Base-by-base conservation (phyloP, 345 rosid genomes). In the Anacardium occidentale region DNA sequence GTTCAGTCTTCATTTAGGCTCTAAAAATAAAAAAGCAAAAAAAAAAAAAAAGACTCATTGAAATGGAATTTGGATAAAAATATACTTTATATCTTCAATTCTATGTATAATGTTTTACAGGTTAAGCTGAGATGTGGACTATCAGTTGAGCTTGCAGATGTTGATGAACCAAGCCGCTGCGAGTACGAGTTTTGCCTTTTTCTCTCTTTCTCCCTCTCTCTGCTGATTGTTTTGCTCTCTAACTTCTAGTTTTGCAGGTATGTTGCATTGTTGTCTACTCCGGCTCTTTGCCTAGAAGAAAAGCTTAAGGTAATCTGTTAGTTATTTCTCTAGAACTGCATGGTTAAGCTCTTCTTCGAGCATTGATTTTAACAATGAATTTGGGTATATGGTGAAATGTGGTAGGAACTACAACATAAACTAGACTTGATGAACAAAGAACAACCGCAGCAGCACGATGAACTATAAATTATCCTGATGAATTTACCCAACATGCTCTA, bases 141-240 rank as follows among this genome's bases (percentile, higher is more conserved):
- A 83, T 85, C 84, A 32, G 87, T 83, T 52, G 98, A 93, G 88
- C 75, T 96, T 55, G 66, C 85, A 61, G 96, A 88, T 79, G 90
- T 93, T 10, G 98, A 88, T 68, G 98, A 95, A 78, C 99, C 98
- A 76, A 95, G 98, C 79, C 97, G 97, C 53, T 95, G 98, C 94
- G 97, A 96, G 99, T 93, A 86, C 83, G 86, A 76, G 21, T 56
- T 71, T 57, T 14, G 65, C 44, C 51, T 54, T 24, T 60, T 3
- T 29, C 32, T 29, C 32, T 29, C 32, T 29, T 22, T 73, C 34
- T 64, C 48, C 62, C 37, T 50, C 29, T 26, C 44, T 56, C 17
- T 58, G 13, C 74, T 29, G 69, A 22, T 22, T 24, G 55, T 21
- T 62, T 57, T 32, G 37, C 50, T 25, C 56, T 42, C 47, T 69